These are phyloP conservation scores for Penicillium hordei DNA, from an alignment of 2,329 filamentous ascomycete species.

Conservation along the genomic window DNA sequence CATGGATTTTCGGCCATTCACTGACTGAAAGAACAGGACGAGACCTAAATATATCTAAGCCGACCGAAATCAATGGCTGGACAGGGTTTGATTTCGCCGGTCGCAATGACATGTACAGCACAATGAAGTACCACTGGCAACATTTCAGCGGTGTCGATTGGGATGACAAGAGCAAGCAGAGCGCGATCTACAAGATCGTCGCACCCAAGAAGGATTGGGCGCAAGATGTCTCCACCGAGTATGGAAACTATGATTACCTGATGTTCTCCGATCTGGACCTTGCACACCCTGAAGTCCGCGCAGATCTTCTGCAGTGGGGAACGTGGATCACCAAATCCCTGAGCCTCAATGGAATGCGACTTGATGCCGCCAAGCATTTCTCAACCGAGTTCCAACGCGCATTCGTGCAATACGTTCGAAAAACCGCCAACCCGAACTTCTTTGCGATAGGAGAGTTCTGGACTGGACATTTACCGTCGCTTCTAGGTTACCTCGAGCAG, in stretches of 20 bases:
- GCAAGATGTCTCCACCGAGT: constrained; percentile 59
- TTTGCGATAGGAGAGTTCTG: constrained; percentile 72
- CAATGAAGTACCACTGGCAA: constrained; percentile 63
- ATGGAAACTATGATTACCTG: constrained; percentile 67
- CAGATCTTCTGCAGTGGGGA: constrained; percentile 67
- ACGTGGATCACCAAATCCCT: constrained; percentile 64
- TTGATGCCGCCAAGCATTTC: constrained; percentile 74
- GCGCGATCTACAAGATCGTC: constrained; percentile 65
- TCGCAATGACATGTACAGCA: constrained; percentile 59
- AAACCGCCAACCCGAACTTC: constrained; percentile 52
- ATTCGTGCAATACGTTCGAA: constrained; percentile 61
- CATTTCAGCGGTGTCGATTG: constrained; percentile 71
- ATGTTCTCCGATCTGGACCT: constrained; percentile 74
- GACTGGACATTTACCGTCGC: constrained; percentile 57
- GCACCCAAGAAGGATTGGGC: constrained; percentile 66
- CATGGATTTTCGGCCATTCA: neutral
- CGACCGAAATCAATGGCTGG: constrained; percentile 67
- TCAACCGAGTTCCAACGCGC: constrained; percentile 64
- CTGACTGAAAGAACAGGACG: constrained; percentile 36
- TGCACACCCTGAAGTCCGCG: constrained; percentile 60
- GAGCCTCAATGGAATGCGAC: constrained; percentile 63
- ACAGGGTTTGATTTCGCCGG: constrained; percentile 66
- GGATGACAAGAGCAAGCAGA: constrained; percentile 57
- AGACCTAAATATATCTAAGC: constrained; percentile 53
- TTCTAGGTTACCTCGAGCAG: constrained; percentile 58